Percentiles rank a stretch among this genome's conserved stretches.
Conservation (phyloP, 2,329 filamentous ascomycete genomes). For the Fusarium burgessii region DNA sequence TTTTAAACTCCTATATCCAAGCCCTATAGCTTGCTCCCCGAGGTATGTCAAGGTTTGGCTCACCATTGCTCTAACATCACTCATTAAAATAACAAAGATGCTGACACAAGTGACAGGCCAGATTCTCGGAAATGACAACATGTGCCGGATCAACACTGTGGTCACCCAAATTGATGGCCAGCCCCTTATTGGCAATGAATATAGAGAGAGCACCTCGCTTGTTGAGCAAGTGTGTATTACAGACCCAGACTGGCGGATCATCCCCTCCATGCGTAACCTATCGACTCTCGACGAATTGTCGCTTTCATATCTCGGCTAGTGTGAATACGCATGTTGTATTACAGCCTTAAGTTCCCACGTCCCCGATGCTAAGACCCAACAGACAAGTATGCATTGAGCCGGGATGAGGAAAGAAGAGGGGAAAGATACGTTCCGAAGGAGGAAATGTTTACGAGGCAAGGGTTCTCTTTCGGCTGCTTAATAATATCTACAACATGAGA, state of each 20-base stretch:
- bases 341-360: background rate
- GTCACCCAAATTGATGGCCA: background rate
- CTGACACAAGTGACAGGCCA: slow-evolving; percentile 4
- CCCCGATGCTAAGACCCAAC: background rate
- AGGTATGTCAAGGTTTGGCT: background rate
- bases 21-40: too few species aligned
- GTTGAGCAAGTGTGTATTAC: background rate
- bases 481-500: background rate
- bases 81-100: background rate
- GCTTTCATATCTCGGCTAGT: background rate
- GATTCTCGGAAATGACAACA: slow-evolving; percentile 19
- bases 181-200: background rate
- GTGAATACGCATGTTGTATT: background rate
- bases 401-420: background rate
- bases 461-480: background rate
- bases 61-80: background rate
- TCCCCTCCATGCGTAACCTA: background rate
- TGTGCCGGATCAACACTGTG: slow-evolving; percentile 3
- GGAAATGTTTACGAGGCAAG: slow-evolving; percentile 10
- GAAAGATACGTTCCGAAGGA: background rate
- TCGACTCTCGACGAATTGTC: background rate
- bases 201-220: background rate
- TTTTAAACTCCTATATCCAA: too few species aligned
- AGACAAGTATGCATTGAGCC: background rate
- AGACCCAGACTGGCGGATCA: slow-evolving; percentile 26